phyloP scores from a whole-genome alignment of 2,329 filamentous ascomycete genomes.

The Ophiostoma himal-ulmi region DNA sequence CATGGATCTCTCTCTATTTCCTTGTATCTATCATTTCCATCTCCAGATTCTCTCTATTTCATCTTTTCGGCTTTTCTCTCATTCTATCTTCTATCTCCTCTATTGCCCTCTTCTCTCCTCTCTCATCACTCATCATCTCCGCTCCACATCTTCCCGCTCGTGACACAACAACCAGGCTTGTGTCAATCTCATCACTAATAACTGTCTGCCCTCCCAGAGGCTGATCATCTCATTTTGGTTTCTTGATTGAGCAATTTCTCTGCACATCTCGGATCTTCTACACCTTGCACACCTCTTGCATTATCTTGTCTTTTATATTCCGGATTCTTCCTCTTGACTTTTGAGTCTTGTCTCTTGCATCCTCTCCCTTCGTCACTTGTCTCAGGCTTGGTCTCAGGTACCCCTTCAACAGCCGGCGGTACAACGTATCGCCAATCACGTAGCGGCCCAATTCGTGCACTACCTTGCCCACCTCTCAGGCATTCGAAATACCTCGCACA shows the following conservation, averaged over 20 bases:
- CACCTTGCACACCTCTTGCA: not conserved
- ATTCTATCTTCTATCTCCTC: not conserved
- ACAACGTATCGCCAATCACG: constrained; percentile 2
- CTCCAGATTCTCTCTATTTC: not conserved
- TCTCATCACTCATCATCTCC: constrained; percentile 1
- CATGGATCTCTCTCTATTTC: not conserved
- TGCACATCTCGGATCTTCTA: not conserved
- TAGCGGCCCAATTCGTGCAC: constrained; percentile 2
- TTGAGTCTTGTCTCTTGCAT: constrained; percentile 9
- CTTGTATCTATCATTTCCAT: not conserved
- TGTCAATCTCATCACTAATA: not conserved
- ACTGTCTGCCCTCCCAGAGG: not conserved
- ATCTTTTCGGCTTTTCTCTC: not conserved
- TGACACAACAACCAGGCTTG: not conserved
- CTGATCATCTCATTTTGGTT: not conserved
- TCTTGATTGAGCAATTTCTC: not conserved
- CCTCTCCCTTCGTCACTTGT: constrained; percentile 12
- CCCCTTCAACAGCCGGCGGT: constrained; percentile 9
- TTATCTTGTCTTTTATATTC: not conserved
- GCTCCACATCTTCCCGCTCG: not conserved
- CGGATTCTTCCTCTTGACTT: not conserved
- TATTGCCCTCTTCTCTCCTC: not conserved
- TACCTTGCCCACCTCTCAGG: constrained; percentile 6
- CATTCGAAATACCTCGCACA: not conserved
- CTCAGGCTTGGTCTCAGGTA: constrained; percentile 3